Evolutionary conservation across 305 asterid species (phyloP), one percentile per base, ranked within the genome.

Genomic region (Solanum hybrid): DNA sequence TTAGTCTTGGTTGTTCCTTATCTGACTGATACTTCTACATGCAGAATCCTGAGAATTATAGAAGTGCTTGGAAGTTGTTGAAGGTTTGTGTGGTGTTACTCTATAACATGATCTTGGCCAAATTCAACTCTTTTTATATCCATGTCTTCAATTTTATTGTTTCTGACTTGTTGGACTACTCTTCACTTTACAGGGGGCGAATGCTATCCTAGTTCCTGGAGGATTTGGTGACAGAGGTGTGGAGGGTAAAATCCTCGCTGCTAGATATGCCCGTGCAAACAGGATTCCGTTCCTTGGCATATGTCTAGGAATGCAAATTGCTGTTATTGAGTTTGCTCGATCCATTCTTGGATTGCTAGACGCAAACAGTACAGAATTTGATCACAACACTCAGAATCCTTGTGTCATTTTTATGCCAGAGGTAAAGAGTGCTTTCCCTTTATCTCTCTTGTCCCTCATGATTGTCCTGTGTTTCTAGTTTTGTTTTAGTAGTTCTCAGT

Each of bases 171-270:
- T 91, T 90, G 90, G 87, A 93, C 89, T 75, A 89, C 86, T 88
- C 89, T 82, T 90, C 33, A 74, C 86, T 69, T 86, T 93, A 86
- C 90, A 97, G 98, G 98, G 97, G 64, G 98, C 98, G 67, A 95
- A 95, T 92, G 98, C 95, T 76, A 87, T 97, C 87, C 94, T 97
- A 86, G 98, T 97, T 93, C 99, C 99, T 91, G 99, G 99, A 84
- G 99, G 99, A 79, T 97, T 97, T 93, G 99, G 99, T 88, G 99
- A 95, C 94, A 93, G 99, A 91, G 98, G 98, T 61, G 98, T 96
- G 88, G 96, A 97, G 96, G 99, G 99, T 40, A 97, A 96, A 92
- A 96, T 97, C 90, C 95, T 95, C 86, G 98, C 99, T 89, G 97
- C 99, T 87, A 96, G 95, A 92, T 96, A 94, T 94, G 99, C 99